Conservation (phyloP, 169 alveolate species). For the Eimeria sp. region DNA sequence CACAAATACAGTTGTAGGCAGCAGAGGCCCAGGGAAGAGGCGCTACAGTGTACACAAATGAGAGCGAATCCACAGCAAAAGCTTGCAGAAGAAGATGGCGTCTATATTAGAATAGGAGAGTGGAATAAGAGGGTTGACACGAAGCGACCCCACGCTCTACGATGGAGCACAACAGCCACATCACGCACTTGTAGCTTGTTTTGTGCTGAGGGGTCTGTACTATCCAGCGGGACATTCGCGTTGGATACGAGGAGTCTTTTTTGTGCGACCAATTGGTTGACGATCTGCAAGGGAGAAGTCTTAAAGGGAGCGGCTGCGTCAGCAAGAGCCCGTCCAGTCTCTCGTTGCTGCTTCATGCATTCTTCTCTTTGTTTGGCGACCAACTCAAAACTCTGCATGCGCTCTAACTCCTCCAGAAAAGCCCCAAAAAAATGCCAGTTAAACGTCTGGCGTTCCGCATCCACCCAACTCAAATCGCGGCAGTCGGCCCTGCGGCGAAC, state of each 20-base stretch:
- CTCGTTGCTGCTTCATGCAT: no score
- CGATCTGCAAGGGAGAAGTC: constrained; percentile 6
- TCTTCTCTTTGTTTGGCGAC: background rate
- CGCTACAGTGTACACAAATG: no score
- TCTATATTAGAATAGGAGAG: no score
- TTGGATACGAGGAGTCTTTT: background rate
- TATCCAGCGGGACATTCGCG: background rate
- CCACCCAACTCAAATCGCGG: constrained; percentile 2
- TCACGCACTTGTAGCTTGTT: no score
- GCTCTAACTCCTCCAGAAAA: constrained; percentile 52
- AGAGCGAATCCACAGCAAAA: no score
- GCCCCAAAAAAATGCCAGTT: constrained; percentile 22
- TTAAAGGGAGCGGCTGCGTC: background rate
- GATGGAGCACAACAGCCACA: no score
- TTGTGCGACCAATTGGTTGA: constrained; percentile 53
- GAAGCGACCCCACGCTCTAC: no score
- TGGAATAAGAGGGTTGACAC: no score
- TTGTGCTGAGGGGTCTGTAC: background rate
- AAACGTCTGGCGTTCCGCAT: constrained; percentile 27
- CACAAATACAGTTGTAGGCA: no score
- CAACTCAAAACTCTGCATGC: background rate
- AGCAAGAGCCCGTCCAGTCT: no score
- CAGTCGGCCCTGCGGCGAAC: constrained; percentile 40
- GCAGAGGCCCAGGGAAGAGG: no score
- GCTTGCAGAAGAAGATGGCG: no score